A percentile compares a stretch with the other conserved stretches of the same genome.
Evolutionary conservation across 495 filamentous ascomycete genomes (phyloP).

Genomic region (Aspergillus ellipticus): DNA sequence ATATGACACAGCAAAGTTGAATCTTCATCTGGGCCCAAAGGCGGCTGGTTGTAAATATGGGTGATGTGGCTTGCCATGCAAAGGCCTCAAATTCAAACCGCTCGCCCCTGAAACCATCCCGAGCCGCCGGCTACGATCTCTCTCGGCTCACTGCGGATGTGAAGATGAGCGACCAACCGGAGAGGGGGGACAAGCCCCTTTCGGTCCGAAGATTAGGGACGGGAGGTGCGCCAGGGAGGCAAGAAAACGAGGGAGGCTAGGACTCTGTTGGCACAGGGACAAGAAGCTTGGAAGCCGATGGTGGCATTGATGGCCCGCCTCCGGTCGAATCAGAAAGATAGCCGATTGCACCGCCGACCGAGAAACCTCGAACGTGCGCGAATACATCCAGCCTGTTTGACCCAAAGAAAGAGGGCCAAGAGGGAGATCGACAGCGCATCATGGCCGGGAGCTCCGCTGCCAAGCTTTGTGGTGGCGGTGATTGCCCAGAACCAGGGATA

Average conservation of each 20-base stretch:
- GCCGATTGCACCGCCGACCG: background rate
- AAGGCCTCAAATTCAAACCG: background rate
- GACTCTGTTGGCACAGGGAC: background rate
- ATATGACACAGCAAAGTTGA: background rate
- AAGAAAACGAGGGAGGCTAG: background rate
- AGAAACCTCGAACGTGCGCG: background rate
- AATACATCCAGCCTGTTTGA: background rate
- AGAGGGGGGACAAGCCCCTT: background rate
- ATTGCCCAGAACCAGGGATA: slow-evolving; percentile 6
- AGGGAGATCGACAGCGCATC: slow-evolving; percentile 33
- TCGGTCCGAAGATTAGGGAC: background rate
- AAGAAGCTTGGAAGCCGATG: background rate
- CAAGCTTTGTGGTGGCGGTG: slow-evolving; percentile 34
- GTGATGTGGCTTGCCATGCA: background rate
- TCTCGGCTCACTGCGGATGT: background rate
- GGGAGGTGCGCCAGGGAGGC: background rate
- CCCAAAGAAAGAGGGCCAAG: slow-evolving; percentile 23
- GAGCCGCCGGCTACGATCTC: background rate
- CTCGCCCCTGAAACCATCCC: background rate
- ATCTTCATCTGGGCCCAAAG: background rate
- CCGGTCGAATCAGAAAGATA: background rate
- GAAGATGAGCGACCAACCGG: background rate
- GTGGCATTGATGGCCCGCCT: background rate
- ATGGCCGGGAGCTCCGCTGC: slow-evolving; percentile 31
- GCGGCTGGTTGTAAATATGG: background rate